Evolutionary conservation across 805 yeast genomes (phyloP), one percentile per base, ranked within the genome.

Genomic region (Lipomyces sp.): DNA sequence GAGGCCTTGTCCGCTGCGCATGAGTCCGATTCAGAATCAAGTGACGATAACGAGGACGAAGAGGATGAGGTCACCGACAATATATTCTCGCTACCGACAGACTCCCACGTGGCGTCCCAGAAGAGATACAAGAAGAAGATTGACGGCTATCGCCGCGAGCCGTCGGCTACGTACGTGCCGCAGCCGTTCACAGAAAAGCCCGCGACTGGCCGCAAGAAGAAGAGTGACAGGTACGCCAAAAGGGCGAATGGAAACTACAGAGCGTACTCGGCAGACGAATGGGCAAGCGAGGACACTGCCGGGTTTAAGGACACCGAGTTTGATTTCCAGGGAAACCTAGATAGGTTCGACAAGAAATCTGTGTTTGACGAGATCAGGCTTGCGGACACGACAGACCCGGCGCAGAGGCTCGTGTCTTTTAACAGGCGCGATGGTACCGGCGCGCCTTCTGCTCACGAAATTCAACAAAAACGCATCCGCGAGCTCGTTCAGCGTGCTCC

Each of bases 251-350:
- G 39, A 19, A 63, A 60, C 18, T 61, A 63, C 44, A 47, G 58
- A 40, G 60, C 60, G 28, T 47, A 49, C 19, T 43, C 61, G 28
- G 31, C 32, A n/a, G 53, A 46, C 36, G 60, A 51, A 35, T 59
- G 64, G 61, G 64, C 62, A 18, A 60, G 59, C 23, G 63, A 63
- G 11, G 63, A 67, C 18, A 68, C 70, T 11, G 70, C 72, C 2
- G 79, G 74, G 37, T 80, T 29, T 58, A 69, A 49, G 69, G 72
- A 52, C 75, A 79, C 65, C 74, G 96, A 88, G 57, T 90, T 90
- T 68, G 96, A 90, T 66, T 90, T 90, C 67, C 86, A 80, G 48
- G 82, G 86, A 13, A 86, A 85, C 63, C 74, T 90, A 56, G 83
- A 83, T 22, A 80, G 82, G 73, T 90, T 90, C 63, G 93, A 90